Evolutionary conservation across 306 rosid species (phyloP).

Genomic region (Medicago arabica): DNA sequence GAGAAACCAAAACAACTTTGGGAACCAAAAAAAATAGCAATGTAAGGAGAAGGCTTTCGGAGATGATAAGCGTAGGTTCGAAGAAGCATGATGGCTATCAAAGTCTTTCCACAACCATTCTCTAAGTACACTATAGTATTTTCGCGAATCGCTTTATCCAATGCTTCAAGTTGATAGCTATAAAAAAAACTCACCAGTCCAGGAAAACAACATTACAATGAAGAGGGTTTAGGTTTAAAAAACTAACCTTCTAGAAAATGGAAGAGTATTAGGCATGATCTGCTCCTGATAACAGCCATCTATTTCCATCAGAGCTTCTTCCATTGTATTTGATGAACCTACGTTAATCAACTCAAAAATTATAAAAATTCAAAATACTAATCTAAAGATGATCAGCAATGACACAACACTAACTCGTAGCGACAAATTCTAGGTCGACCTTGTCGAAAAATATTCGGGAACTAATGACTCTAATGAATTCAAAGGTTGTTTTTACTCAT

Average conservation of each 20-base stretch:
- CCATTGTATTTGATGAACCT: neutral
- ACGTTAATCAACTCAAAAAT: neutral
- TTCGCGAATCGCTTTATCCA: slow-evolving; percentile 60
- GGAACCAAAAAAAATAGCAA: slow-evolving; percentile 88
- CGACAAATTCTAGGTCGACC: slow-evolving; percentile 50
- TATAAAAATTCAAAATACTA: neutral
- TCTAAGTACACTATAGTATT: slow-evolving; percentile 81
- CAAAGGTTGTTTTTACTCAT: slow-evolving; percentile 67
- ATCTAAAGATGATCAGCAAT: too few relatives aligned
- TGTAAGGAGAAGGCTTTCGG: slow-evolving; percentile 66
- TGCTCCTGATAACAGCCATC: neutral
- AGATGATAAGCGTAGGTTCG: slow-evolving; percentile 69
- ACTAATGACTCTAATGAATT: slow-evolving; percentile 73
- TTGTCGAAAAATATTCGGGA: slow-evolving; percentile 56
- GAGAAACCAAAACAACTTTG: slow-evolving; percentile 76
- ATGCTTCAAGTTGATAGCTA: slow-evolving; percentile 87
- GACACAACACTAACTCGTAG: slow-evolving; percentile 23
- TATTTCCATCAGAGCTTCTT: neutral
- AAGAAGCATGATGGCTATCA: slow-evolving; percentile 86
- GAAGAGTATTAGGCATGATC: neutral
- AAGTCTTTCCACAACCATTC: slow-evolving; percentile 90
- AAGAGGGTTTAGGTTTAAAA: neutral
- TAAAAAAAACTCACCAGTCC: neutral
- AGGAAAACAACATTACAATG: neutral
- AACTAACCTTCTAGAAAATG: neutral